Percentiles rank a stretch among this genome's conserved stretches.
Conservation (phyloP, 208 protist species). For the Wallacemonas collosoma region DNA sequence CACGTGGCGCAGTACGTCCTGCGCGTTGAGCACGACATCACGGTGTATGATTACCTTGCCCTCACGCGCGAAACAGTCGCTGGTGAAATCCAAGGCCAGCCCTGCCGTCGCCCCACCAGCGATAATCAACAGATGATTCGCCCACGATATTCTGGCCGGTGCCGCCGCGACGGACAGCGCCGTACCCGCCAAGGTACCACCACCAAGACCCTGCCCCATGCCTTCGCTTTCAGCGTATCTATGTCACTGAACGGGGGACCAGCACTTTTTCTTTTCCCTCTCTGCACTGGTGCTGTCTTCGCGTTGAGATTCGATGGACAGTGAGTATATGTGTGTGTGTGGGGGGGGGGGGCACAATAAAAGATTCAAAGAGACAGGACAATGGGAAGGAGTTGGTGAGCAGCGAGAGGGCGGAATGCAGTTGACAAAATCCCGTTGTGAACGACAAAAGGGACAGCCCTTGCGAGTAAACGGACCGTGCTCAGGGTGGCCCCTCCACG, state of each 20-base stretch:
- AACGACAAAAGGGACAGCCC: too few species aligned
- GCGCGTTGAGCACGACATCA: constrained; percentile 80
- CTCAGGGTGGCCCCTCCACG: too few species aligned
- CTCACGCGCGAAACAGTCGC: constrained; percentile 77
- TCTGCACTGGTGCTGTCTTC: not conserved
- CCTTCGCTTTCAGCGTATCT: not conserved
- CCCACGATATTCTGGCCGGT: constrained; percentile 47
- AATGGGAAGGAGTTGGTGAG: not conserved
- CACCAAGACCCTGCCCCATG: constrained; percentile 87
- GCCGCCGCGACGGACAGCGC: constrained; percentile 59
- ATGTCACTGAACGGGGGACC: not conserved
- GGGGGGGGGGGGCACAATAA: too few species aligned
- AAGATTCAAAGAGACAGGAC: not conserved
- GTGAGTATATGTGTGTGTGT: too few species aligned
- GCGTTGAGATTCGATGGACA: too few species aligned
- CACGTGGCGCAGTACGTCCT: constrained; percentile 83
- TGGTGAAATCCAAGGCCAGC: constrained; percentile 80
- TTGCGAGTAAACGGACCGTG: too few species aligned
- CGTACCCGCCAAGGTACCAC: constrained; percentile 60
- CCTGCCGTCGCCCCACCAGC: constrained; percentile 55
- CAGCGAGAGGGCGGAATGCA: not conserved
- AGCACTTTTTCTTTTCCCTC: not conserved
- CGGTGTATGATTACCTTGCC: constrained; percentile 86
- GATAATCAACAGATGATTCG: constrained; percentile 68
- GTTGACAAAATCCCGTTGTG: too few species aligned